These are phyloP conservation scores for Endothia cerciana DNA, from an alignment of 2,329 filamentous ascomycete genomes.

Conservation along the genomic window DNA sequence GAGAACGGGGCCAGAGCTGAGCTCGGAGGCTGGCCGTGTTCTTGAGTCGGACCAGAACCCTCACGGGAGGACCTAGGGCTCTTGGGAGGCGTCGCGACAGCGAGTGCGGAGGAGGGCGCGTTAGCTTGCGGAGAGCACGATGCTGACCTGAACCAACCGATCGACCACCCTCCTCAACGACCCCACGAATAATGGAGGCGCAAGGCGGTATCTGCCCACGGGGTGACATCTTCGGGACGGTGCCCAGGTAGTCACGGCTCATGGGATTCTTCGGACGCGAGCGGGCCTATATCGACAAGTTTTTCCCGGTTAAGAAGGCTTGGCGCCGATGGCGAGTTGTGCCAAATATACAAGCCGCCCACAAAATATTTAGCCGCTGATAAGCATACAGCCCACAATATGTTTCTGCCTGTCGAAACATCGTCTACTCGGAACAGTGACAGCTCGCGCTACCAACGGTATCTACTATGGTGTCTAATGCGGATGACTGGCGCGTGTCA, in stretches of 20 bases:
- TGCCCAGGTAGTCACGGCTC: too few relatives aligned
- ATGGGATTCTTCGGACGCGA: background rate
- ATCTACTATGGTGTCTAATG: background rate
- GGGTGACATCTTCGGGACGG: background rate
- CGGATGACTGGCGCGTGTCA: background rate
- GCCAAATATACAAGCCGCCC: background rate
- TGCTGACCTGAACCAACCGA: background rate
- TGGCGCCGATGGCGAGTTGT: background rate
- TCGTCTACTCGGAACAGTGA: constrained; percentile 1
- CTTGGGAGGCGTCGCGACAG: background rate
- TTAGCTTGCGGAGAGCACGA: too few relatives aligned
- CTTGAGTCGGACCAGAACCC: background rate
- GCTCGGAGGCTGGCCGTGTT: background rate
- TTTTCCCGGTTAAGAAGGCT: background rate
- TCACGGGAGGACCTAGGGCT: background rate
- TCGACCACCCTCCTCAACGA: background rate
- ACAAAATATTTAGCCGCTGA: background rate
- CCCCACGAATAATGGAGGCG: background rate
- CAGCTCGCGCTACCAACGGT: background rate
- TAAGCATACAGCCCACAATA: background rate
- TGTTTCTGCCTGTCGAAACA: background rate
- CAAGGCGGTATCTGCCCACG: background rate
- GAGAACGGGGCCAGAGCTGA: background rate
- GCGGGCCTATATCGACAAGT: background rate
- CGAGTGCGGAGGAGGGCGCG: background rate